Percentiles rank a stretch among this genome's conserved stretches.
These are phyloP conservation scores for Penicillium canariense DNA, from an alignment of 495 filamentous ascomycete genomes.

Conservation along the genomic window DNA sequence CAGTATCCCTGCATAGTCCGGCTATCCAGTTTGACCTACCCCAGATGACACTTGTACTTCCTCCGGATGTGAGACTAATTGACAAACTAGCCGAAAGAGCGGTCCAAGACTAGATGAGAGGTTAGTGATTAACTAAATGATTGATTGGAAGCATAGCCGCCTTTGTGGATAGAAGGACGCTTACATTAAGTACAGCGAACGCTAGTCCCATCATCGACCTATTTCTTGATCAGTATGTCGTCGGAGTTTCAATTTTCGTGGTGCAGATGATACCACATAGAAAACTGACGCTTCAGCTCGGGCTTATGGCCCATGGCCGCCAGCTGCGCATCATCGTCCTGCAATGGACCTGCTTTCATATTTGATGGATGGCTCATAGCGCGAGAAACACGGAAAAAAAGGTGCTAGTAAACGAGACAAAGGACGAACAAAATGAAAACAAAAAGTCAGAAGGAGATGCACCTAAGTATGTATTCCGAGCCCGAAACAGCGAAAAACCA, in stretches of 20 bases:
- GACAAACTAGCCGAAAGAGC: constrained; percentile 46
- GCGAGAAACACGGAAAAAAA: neutral
- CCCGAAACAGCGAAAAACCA: constrained; percentile 2
- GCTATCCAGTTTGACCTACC: constrained; percentile 22
- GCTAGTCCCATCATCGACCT: constrained; percentile 48
- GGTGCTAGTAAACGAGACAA: neutral
- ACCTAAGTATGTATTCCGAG: constrained; percentile 7
- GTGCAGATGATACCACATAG: constrained; percentile 29
- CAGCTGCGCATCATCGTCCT: constrained; percentile 47
- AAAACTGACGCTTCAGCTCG: constrained; percentile 56
- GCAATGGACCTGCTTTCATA: constrained; percentile 18
- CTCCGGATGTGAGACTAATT: constrained; percentile 43
- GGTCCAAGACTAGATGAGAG: constrained; percentile 37
- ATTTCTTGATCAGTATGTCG: neutral
- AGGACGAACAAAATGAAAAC: neutral
- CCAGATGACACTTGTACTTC: constrained; percentile 46
- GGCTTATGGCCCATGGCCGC: constrained; percentile 59
- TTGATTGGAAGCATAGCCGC: constrained; percentile 15
- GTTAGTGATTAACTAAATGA: neutral
- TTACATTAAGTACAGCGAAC: constrained; percentile 46
- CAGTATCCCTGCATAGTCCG: neutral
- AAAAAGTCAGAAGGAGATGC: neutral
- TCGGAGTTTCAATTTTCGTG: neutral
- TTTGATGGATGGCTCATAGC: neutral
- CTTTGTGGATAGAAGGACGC: constrained; percentile 1